Evolutionary conservation across 176 grass and related monocot species (phyloP).

Genomic region (Oryza officinalis): DNA sequence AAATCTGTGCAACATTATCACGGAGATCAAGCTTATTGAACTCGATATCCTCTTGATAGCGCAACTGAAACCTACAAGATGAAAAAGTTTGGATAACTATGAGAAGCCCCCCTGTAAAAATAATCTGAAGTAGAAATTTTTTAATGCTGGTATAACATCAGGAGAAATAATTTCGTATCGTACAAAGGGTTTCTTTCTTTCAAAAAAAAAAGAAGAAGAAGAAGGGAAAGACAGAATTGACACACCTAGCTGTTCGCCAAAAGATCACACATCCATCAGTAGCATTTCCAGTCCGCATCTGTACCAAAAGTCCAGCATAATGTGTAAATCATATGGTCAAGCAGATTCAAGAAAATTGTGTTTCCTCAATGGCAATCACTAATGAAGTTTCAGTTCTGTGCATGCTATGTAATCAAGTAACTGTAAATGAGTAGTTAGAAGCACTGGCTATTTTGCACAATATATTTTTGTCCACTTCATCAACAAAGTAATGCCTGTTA

Average conservation of each 20-base stretch:
- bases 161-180: slow-evolving; percentile 6
- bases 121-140: slow-evolving; percentile 4
- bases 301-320: slow-evolving; percentile 40
- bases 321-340: slow-evolving; percentile 22
- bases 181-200: not conserved
- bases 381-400: not conserved
- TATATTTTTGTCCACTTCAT: slow-evolving; percentile 1
- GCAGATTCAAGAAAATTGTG: slow-evolving; percentile 20
- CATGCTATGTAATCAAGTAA: slow-evolving; percentile 21
- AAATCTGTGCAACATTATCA: slow-evolving; percentile 95
- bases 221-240: slow-evolving; percentile 3
- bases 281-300: slow-evolving; percentile 90
- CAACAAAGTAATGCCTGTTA: slow-evolving; percentile 19
- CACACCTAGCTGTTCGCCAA: slow-evolving; percentile 80
- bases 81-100: slow-evolving; percentile 13
- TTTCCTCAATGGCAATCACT: slow-evolving; percentile 19
- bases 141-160: slow-evolving; percentile 6
- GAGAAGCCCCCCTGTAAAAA: not conserved
- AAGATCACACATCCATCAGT: slow-evolving; percentile 93
- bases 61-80: slow-evolving; percentile 71
- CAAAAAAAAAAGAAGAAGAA: not conserved
- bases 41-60: slow-evolving; percentile 75
- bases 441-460: not conserved
- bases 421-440: slow-evolving; percentile 8
- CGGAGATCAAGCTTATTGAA: slow-evolving; percentile 81